These are phyloP conservation scores for Phytophthora pistaciae DNA, from an alignment of 352 stramenopile species.

Conservation along the genomic window DNA sequence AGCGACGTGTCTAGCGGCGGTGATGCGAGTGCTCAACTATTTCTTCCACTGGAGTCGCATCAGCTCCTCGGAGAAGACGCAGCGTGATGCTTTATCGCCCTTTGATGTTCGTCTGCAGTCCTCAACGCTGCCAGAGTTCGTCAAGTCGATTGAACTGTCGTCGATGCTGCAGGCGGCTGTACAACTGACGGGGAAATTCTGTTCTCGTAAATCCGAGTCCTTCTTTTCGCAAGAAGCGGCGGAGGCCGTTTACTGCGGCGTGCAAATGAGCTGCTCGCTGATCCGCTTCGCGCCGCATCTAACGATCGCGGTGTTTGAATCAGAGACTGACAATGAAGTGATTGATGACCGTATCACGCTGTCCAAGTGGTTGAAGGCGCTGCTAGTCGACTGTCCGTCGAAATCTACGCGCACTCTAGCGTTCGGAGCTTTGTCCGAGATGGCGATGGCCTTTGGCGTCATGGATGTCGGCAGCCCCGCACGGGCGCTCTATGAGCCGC, in stretches of 20 bases:
- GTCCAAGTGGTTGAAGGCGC: conserved; percentile 24
- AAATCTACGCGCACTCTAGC: conserved; percentile 27
- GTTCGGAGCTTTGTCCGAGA: conserved; percentile 26
- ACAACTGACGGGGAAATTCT: conserved; percentile 18
- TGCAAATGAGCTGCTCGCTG: conserved; percentile 38
- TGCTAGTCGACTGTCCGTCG: conserved; percentile 40
- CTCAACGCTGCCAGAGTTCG: conserved; percentile 46
- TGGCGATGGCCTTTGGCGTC: conserved; percentile 23
- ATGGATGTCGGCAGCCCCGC: conserved; percentile 13
- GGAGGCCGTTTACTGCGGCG: conserved; percentile 29
- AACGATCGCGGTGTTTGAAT: conserved; percentile 11
- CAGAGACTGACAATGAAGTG: not conserved
- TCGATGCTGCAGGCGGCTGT: conserved; percentile 23
- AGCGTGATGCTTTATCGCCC: conserved; percentile 2
- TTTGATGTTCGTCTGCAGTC: conserved; percentile 47
- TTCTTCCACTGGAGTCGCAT: conserved; percentile 45
- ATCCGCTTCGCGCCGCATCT: conserved; percentile 30
- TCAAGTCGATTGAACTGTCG: conserved; percentile 35
- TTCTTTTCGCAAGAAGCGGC: conserved; percentile 37
- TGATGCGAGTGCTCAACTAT: conserved; percentile 57
- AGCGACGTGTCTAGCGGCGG: conserved; percentile 57
- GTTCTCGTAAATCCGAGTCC: not conserved
- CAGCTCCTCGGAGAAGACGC: not conserved
- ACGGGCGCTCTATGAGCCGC: conserved; percentile 27
- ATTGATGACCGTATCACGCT: conserved; percentile 2